A percentile compares a stretch with the other conserved stretches of the same genome.
Evolutionary conservation across 2,329 filamentous ascomycete genomes (phyloP).

Genomic region (Talaromyces sp.): DNA sequence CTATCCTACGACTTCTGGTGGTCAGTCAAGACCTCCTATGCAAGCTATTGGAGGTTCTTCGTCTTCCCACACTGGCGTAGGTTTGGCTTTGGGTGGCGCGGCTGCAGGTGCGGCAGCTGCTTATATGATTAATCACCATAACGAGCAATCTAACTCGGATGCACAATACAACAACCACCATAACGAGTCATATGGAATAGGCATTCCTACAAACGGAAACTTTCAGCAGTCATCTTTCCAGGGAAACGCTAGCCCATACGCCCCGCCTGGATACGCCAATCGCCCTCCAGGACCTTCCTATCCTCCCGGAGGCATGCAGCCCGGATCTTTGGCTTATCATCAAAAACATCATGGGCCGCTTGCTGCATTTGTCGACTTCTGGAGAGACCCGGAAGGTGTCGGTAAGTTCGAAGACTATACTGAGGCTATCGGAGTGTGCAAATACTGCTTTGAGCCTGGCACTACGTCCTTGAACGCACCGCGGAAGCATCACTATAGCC

Average conservation of each 20-base stretch:
- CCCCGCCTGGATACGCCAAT: not conserved
- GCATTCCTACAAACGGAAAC: slow-evolving; percentile 9
- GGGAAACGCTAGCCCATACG: slow-evolving; percentile 15
- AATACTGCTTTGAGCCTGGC: slow-evolving; percentile 63
- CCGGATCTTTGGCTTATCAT: slow-evolving; percentile 46
- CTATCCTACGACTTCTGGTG: slow-evolving; percentile 23
- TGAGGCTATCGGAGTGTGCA: slow-evolving; percentile 65
- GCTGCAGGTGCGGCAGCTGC: slow-evolving; percentile 45
- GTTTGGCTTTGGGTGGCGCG: slow-evolving; percentile 38
- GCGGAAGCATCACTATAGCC: slow-evolving; percentile 58
- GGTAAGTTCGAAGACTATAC: slow-evolving; percentile 67
- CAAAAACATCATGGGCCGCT: slow-evolving; percentile 59
- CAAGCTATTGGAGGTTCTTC: slow-evolving; percentile 25
- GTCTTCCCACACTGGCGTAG: slow-evolving; percentile 33
- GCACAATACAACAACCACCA: slow-evolving; percentile 13
- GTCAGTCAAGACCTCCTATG: slow-evolving; percentile 25
- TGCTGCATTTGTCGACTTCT: slow-evolving; percentile 58
- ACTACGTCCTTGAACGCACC: slow-evolving; percentile 58
- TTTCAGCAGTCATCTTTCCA: slow-evolving; percentile 9
- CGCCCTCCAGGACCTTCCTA: slow-evolving; percentile 12
- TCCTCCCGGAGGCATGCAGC: slow-evolving; percentile 29
- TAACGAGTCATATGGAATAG: slow-evolving; percentile 14
- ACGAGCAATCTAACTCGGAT: slow-evolving; percentile 31
- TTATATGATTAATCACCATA: slow-evolving; percentile 41
- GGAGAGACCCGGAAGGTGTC: slow-evolving; percentile 64